A percentile compares a stretch with the other conserved stretches of the same genome.
These are phyloP conservation scores for Globisporangium sylvaticum DNA, from an alignment of 352 stramenopile species.

Conservation along the genomic window DNA sequence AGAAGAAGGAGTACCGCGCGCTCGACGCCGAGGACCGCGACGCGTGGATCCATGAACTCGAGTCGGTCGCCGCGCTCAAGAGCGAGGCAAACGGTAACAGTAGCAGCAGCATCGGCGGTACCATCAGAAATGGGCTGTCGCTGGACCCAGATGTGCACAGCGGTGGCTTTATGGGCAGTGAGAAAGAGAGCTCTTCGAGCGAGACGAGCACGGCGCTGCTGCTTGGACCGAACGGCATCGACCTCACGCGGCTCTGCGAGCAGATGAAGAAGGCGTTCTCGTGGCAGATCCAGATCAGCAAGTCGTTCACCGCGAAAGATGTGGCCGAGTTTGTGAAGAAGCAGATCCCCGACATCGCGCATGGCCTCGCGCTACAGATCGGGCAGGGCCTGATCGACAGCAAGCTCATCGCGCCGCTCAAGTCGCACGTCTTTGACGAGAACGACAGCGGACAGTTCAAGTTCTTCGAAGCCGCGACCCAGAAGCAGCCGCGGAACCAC, in stretches of 20 bases:
- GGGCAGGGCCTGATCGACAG: conserved; percentile 66
- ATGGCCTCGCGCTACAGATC: conserved; percentile 41
- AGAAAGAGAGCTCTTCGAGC: conserved; percentile 2
- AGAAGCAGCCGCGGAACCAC: conserved; percentile 66
- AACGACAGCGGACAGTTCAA: conserved; percentile 51
- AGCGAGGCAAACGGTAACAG: not conserved
- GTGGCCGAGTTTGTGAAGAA: conserved; percentile 61
- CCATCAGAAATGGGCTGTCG: not conserved
- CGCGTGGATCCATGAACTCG: conserved; percentile 60
- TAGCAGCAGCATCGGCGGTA: not conserved
- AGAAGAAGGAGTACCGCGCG: conserved; percentile 76
- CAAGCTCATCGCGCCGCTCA: conserved; percentile 68
- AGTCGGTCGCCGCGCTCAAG: conserved; percentile 60
- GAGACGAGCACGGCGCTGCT: conserved; percentile 5
- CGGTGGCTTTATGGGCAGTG: not conserved
- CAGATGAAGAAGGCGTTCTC: conserved; percentile 71
- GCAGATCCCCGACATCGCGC: conserved; percentile 31
- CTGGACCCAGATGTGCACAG: not conserved
- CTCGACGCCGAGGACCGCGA: conserved; percentile 53
- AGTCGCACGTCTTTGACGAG: conserved; percentile 76
- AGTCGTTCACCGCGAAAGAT: conserved; percentile 68
- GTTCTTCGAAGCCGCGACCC: conserved; percentile 40
- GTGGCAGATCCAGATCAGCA: conserved; percentile 72
- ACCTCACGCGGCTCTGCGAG: conserved; percentile 59
- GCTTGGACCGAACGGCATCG: conserved; percentile 38